Evolutionary conservation across 1,139 yeast species (phyloP), one percentile per base, ranked within the genome.

Genomic region (Casaregolazyma suthepensis): DNA sequence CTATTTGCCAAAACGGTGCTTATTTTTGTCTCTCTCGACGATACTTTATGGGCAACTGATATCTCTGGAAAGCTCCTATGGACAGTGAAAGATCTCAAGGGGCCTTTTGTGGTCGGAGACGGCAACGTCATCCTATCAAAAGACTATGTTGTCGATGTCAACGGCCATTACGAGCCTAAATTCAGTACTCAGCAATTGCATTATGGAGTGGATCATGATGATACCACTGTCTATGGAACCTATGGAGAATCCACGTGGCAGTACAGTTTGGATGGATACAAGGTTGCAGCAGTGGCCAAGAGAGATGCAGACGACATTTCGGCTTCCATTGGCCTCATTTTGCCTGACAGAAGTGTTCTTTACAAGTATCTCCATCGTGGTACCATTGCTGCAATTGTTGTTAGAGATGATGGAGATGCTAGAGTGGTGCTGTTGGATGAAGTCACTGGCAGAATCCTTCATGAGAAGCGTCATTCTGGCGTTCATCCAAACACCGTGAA

Each of bases 291-390:
- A 0, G 66, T 72, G 37, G 71, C 75, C 0, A 50, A 67, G 2
- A 72, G 80, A 52, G 71, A 72, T 48, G 76, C 79, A 1, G 66
- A 65, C 26, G 79, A 79, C 12, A 67, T 70, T 18, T 76, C 83
- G 2, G 80, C 85, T 0, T 83, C 86, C n/a, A 69, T 85, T 51
- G 97, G 96, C 13, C 77, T 81, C 42, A 79, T 87, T 1, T 72
- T 86, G 43, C 84, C 85, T 19, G 83, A 87, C 62, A 79, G 89
- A 63, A 76, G 84, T 1, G 94, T 90, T 0, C 71, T 90, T 48
- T 90, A 91, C 78, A 93, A 91, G 69, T 91, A 87, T 67, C 73
- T 91, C 58, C 79, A 87, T 63, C 94, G 91, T 29, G 83, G 87
- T 62, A 78, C 87, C 0, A 71, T 85, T 43, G 75, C 85, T 1